Percentiles rank a stretch among this genome's conserved stretches.
Conservation (phyloP, 2,329 filamentous ascomycete genomes). For the Rutstroemia sp. region DNA sequence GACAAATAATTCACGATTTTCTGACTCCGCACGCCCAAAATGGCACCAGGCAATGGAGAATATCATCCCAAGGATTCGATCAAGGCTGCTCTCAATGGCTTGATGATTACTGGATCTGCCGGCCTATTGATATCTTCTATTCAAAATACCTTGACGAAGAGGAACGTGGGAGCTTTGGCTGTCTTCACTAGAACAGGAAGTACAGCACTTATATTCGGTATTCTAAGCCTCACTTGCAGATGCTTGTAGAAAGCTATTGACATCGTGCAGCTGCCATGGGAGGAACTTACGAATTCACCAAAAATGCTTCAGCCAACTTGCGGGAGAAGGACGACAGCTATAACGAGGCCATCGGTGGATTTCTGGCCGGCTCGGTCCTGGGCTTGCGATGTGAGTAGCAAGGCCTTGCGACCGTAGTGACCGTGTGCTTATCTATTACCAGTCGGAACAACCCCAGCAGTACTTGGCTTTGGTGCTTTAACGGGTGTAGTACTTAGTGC, state of each 20-base stretch:
- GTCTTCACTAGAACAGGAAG: constrained; percentile 73
- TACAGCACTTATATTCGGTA: constrained; percentile 62
- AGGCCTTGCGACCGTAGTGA: background rate
- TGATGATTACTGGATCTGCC: constrained; percentile 54
- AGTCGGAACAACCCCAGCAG: constrained; percentile 55
- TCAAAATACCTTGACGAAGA: constrained; percentile 78
- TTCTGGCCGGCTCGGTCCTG: constrained; percentile 53
- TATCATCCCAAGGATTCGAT: constrained; percentile 74
- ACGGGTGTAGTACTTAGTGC: constrained; percentile 48
- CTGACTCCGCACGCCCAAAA: constrained; percentile 27
- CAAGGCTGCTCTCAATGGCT: constrained; percentile 55
- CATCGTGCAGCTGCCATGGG: constrained; percentile 53
- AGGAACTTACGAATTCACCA: constrained; percentile 59
- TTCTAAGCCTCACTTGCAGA: constrained; percentile 4
- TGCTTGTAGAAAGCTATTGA: constrained; percentile 8
- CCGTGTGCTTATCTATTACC: constrained; percentile 8
- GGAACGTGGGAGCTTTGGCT: constrained; percentile 73
- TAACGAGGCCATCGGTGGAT: constrained; percentile 58
- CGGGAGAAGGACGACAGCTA: constrained; percentile 60
- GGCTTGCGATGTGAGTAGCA: constrained; percentile 49
- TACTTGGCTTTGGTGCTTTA: constrained; percentile 55
- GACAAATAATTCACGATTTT: background rate
- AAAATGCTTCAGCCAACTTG: constrained; percentile 59
- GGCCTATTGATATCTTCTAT: constrained; percentile 70
- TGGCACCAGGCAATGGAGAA: constrained; percentile 42